Conservation (phyloP, 2,329 filamentous ascomycete species). For the Ramularia endophylla region DNA sequence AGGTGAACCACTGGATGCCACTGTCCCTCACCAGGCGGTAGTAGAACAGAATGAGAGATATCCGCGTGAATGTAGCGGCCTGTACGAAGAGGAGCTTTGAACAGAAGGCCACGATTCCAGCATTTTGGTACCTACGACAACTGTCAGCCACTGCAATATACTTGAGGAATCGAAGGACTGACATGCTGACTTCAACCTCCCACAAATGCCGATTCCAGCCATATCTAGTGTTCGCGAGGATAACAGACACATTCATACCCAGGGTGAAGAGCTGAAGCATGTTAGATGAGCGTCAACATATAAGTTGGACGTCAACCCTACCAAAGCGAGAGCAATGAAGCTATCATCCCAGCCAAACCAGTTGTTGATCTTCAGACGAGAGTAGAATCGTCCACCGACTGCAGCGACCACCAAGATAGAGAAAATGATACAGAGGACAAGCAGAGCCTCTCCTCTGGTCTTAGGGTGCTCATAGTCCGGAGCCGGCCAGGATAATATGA, state of each 20-base stretch:
- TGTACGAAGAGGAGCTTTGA: slow-evolving; percentile 39
- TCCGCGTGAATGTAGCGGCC: slow-evolving; percentile 39
- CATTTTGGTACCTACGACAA: slow-evolving; percentile 8
- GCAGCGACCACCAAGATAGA: slow-evolving; percentile 32
- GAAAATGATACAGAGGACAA: slow-evolving; percentile 37
- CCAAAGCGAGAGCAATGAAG: slow-evolving; percentile 37
- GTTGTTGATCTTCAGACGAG: slow-evolving; percentile 35
- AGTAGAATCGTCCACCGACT: slow-evolving; percentile 36
- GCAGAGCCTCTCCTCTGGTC: slow-evolving; percentile 35
- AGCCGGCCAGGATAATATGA: slow-evolving; percentile 34
- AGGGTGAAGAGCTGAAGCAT: slow-evolving; percentile 21
- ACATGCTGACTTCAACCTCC: slow-evolving; percentile 29
- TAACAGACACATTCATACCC: slow-evolving; percentile 33
- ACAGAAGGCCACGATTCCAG: slow-evolving; percentile 34
- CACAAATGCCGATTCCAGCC: slow-evolving; percentile 42
- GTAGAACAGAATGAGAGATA: slow-evolving; percentile 43
- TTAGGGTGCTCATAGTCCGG: slow-evolving; percentile 39
- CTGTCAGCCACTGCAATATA: slow-evolving; percentile 10
- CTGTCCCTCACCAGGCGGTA: slow-evolving; percentile 40
- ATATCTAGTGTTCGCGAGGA: slow-evolving; percentile 37
- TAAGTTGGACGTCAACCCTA: slow-evolving; percentile 14
- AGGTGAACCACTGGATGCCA: slow-evolving; percentile 34
- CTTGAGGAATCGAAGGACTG: too few species aligned
- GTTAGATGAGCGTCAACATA: background rate
- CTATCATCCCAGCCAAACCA: slow-evolving; percentile 40